These are phyloP conservation scores for Epichloe sibirici DNA, from an alignment of 2,329 filamentous ascomycete genomes.

Conservation along the genomic window DNA sequence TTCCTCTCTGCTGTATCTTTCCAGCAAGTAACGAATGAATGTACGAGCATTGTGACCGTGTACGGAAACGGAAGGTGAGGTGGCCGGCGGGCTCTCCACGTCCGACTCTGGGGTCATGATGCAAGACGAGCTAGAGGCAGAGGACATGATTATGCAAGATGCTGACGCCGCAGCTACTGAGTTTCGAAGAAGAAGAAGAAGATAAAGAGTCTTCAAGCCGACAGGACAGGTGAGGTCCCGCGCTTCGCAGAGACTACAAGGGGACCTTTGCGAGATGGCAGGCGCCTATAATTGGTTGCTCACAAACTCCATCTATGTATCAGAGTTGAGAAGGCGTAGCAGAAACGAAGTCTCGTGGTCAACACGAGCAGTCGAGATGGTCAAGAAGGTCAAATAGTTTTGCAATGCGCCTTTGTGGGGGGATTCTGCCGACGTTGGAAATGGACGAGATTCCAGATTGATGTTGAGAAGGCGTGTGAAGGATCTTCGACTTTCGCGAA, in stretches of 20 bases:
- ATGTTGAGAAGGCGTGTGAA: background rate
- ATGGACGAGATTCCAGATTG: background rate
- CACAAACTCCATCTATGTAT: background rate
- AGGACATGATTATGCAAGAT: constrained; percentile 7
- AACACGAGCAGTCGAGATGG: background rate
- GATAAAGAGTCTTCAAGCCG: background rate
- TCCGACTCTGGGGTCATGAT: constrained; percentile 11
- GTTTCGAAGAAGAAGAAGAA: background rate
- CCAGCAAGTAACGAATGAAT: constrained; percentile 6
- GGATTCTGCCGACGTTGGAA: background rate
- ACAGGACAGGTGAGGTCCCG: background rate
- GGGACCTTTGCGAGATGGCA: background rate
- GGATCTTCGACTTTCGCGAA: background rate
- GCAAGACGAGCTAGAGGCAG: constrained; percentile 8
- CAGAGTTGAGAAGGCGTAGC: no score
- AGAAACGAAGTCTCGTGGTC: background rate
- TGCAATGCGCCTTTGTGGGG: background rate
- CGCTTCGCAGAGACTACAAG: background rate
- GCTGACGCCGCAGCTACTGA: background rate
- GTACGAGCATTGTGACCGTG: constrained; percentile 4
- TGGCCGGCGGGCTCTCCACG: constrained; percentile 4
- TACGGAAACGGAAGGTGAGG: constrained; percentile 2
- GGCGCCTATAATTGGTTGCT: background rate
- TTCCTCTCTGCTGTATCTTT: constrained; percentile 6
- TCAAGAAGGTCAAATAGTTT: background rate